A percentile compares a stretch with the other conserved stretches of the same genome.
Evolutionary conservation across 306 rosid genomes (phyloP).

Genomic region (Castanea crenata): DNA sequence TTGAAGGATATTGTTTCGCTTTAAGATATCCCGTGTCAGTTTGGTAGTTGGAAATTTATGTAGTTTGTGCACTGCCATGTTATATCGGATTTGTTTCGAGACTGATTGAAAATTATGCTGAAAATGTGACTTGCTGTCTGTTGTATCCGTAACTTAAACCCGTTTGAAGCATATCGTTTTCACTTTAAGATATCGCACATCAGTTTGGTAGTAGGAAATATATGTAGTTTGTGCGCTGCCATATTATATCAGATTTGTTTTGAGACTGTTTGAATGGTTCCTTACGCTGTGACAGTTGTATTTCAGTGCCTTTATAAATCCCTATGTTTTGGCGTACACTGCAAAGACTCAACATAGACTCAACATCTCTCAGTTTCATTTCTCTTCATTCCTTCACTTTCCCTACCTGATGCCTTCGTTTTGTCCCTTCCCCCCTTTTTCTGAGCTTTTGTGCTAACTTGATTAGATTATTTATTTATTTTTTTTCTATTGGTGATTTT

Average conservation of each 20-base stretch:
- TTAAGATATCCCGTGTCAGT: too few relatives aligned
- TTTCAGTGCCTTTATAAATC: background rate
- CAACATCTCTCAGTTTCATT: background rate
- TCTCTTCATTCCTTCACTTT: background rate
- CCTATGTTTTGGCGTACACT: background rate
- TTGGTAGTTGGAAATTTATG: too few relatives aligned
- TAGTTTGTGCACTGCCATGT: too few relatives aligned
- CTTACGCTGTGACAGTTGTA: background rate
- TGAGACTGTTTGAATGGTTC: background rate
- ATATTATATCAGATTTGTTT: background rate
- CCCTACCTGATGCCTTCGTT: background rate
- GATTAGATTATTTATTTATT: too few relatives aligned
- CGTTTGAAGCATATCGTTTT: too few relatives aligned
- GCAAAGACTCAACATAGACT: background rate
- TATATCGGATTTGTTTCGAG: background rate
- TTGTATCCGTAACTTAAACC: too few relatives aligned
- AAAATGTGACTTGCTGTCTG: too few relatives aligned
- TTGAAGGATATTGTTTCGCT: too few relatives aligned
- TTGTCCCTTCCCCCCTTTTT: background rate
- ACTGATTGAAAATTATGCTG: too few relatives aligned
- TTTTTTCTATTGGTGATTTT: background rate
- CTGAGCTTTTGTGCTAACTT: background rate
- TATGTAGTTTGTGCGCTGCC: too few relatives aligned
- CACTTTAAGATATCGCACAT: too few relatives aligned
- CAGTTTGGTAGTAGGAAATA: too few relatives aligned